Evolutionary conservation across 495 filamentous ascomycete genomes (phyloP).

Genomic region (Xylaria longipes): DNA sequence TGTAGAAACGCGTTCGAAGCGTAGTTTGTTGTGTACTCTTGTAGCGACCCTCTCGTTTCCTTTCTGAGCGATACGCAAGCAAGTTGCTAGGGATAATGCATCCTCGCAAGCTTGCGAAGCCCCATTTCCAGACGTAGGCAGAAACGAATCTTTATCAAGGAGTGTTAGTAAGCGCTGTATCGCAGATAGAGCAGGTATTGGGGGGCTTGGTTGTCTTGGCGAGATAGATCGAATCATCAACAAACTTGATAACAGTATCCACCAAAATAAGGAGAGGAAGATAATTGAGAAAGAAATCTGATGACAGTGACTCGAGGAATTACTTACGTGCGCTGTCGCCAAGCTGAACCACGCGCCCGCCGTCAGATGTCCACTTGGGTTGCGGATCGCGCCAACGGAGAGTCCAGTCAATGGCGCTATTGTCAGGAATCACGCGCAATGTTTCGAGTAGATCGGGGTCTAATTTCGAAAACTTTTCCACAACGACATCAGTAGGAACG

Average conservation of each 20-base stretch:
- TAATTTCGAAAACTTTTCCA: slow-evolving; percentile 3
- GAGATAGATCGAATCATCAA: not conserved
- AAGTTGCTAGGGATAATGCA: slow-evolving; percentile 63
- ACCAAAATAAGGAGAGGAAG: not conserved
- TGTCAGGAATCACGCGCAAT: not conserved
- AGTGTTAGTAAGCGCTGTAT: not conserved
- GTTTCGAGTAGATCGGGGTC: not conserved
- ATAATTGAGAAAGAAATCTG: not conserved
- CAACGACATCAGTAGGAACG: not conserved
- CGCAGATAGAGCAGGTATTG: not conserved
- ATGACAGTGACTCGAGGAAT: not conserved
- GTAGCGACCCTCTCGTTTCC: slow-evolving; percentile 1
- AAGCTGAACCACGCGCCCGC: slow-evolving; percentile 60
- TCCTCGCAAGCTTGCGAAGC: slow-evolving; percentile 73
- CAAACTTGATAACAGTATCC: not conserved
- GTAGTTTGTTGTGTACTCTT: slow-evolving; percentile 9
- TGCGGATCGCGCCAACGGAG: slow-evolving; percentile 67
- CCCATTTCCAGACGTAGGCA: slow-evolving; percentile 67
- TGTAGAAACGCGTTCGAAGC: slow-evolving; percentile 15
- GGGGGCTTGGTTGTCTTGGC: not conserved
- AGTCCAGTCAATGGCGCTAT: slow-evolving; percentile 55
- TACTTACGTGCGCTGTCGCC: slow-evolving; percentile 70
- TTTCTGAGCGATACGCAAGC: slow-evolving; percentile 57
- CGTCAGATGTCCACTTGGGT: slow-evolving; percentile 62
- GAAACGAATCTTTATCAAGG: not conserved